Base-by-base conservation (phyloP, 768 basidiomycete species). In the Porphyrellus cyaneotinctus region DNA sequence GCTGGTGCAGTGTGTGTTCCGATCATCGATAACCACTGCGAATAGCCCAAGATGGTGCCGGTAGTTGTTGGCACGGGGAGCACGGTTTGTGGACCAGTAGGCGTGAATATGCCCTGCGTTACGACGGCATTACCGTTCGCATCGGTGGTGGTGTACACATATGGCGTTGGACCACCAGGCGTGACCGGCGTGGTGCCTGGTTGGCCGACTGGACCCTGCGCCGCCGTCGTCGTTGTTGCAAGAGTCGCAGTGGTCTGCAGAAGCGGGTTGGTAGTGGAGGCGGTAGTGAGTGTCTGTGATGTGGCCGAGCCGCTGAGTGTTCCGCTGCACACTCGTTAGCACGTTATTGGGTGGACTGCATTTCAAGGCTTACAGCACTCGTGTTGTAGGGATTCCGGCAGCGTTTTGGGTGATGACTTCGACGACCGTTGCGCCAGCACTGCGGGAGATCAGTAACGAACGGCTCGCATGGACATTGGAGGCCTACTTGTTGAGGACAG, bases 381-480 rank as follows among this genome's bases (percentile, higher is more conserved):
- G 53, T 9, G 83, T 85, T 1, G 69, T 61, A 7, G 73, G 65
- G 13, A 70, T 14, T 24, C 77, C 81, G 35, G 58, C 44, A 2
- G 64, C 57, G 56, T 80, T 74, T 30, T 68, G 56, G 17, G 78
- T 75, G 53, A 79, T 48, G 41, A 78, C 68, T 50, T 80, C 74
- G 26, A 84, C 73, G 41, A 88, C 70, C 0, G 83, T 75, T 31
- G 72, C 62, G 8, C 86, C 85, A 36, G 68, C 67, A 7, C 77
- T 78, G 52, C n/a, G 26, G 39, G 49, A 18, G 52, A 55, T 57
- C 73, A 63, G 47, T 28, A 32, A 28, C 12, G 43, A 30, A 10
- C 15, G 28, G 26, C 43, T 35, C 22, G 12, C 17, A 42, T 5
- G 42, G 9, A 11, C n/a, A n/a, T 8, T n/a, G 0, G 3, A 43